Conservation (phyloP, 2,329 filamentous ascomycete species). For the Pseudocercospora vitis region DNA sequence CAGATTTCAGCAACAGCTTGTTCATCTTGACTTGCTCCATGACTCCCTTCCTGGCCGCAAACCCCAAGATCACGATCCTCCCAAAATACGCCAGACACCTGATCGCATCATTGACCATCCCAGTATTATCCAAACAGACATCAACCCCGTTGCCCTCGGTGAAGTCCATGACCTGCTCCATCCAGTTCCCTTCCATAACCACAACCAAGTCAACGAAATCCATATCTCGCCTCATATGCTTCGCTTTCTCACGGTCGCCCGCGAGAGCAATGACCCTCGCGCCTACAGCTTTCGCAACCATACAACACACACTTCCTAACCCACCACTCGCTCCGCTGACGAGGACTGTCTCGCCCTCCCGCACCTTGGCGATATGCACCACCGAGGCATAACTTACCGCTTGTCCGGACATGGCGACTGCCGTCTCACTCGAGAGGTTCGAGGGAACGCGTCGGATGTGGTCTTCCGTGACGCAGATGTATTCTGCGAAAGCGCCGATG, state of each 20-base stretch:
- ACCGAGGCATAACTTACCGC: constrained; percentile 57
- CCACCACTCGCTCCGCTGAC: constrained; percentile 58
- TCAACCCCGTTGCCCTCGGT: constrained; percentile 56
- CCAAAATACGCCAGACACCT: constrained; percentile 57
- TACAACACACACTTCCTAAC: constrained; percentile 57
- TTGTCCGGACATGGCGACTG: constrained; percentile 56
- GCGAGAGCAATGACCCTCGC: constrained; percentile 57
- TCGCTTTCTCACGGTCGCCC: constrained; percentile 49
- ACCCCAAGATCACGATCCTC: constrained; percentile 58
- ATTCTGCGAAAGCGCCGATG: constrained; percentile 56
- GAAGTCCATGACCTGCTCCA: constrained; percentile 49
- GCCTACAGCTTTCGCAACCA: constrained; percentile 55
- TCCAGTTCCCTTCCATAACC: constrained; percentile 54
- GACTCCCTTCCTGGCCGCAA: constrained; percentile 54
- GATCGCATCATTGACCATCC: constrained; percentile 56
- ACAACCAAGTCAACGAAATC: constrained; percentile 33
- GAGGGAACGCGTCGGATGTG: constrained; percentile 49
- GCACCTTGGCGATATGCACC: constrained; percentile 44
- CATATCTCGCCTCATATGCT: constrained; percentile 31
- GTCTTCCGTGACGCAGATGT: constrained; percentile 46
- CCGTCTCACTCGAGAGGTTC: constrained; percentile 49
- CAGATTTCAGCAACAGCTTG: constrained; percentile 54
- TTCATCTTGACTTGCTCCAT: constrained; percentile 60
- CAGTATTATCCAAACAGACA: constrained; percentile 60
- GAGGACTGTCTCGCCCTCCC: constrained; percentile 52